Conservation (phyloP, 768 basidiomycete species). For the Melanogaster broomeanus region DNA sequence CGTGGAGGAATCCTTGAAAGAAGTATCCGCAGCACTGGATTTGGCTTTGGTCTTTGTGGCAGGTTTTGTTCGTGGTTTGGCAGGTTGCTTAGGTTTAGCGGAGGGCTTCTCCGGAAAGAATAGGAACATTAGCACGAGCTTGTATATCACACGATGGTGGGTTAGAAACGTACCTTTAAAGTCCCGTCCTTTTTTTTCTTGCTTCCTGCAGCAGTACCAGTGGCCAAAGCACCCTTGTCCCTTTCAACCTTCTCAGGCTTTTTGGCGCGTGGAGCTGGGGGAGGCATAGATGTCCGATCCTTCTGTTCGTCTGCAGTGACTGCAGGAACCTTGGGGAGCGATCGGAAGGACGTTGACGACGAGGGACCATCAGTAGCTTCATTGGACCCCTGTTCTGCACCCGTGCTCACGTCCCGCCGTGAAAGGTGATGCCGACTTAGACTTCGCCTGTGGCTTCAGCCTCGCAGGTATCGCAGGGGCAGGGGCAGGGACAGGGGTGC, state of each 20-base stretch:
- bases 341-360: conserved; percentile 4
- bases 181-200: conserved; percentile 37
- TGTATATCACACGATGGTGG: neutral
- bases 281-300: conserved; percentile 63
- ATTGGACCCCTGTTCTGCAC: neutral
- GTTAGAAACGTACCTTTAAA: conserved; percentile 18
- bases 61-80: conserved; percentile 35
- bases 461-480: neutral
- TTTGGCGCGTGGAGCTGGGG: conserved; percentile 35
- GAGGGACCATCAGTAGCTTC: conserved; percentile 6
- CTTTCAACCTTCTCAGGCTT: conserved; percentile 25
- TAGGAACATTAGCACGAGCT: neutral
- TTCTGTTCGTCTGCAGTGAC: conserved; percentile 19
- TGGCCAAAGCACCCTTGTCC: conserved; percentile 12
- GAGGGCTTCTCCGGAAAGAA: conserved; percentile 13
- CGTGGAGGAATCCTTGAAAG: conserved; percentile 5
- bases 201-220: conserved; percentile 22
- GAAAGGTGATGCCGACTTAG: neutral
- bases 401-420: neutral
- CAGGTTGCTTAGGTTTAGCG: conserved; percentile 29
- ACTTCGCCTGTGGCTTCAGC: conserved; percentile 1
- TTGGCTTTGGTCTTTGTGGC: conserved; percentile 29
- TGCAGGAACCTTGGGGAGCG: conserved; percentile 7
- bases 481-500: conserved; percentile 21
- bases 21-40: conserved; percentile 7